Base-by-base conservation (phyloP, 2,329 filamentous ascomycete species). In the Cladosporium sp. region DNA sequence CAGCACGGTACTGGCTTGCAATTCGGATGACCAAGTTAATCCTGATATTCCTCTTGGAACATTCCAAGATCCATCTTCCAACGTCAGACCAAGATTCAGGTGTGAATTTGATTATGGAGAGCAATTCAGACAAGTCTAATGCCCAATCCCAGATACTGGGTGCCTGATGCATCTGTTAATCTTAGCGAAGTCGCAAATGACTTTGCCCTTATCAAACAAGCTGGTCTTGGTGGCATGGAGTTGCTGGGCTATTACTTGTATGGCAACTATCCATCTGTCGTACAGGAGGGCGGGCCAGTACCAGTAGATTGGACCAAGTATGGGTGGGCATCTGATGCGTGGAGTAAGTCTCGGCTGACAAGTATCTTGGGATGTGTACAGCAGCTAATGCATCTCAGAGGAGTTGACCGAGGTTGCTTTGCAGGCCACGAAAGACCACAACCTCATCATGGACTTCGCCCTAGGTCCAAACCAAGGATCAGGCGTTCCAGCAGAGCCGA, bases 381-480 rank as follows among this genome's bases (percentile, higher is more conserved):
- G 9, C 5, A 22, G 22, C 46, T 49, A 22, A 49, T 37, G 13
- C 10, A 8, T n/a, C 14, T 35, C 13, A 50, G 48, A 60, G 11
- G 55, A 60, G 16, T 49, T 66, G 22, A 68, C 66, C 44, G 53
- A 61, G 16, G 56, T 56, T 8, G 56, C 63, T 6, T 46, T 70
- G 10, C 50, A 69, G 49, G 69, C 71, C 1, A 58, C 62, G 9
- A 61, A 67, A 13, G 68, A 73, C 0, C 54, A 66, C 14, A 70
- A 63, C 0, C 42, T 77, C 9, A 51, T 71, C 4, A 68, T 79
- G 59, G 75, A 79, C 56, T 74, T 76, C 57, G 64, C 71, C 0
- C 44, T 78, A 1, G 76, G 75, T 0, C 70, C 75, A 0, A 75
- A 75, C 54, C 72, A 76, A 58, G 77, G 75, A 3, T 67, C 71